Base-by-base conservation (phyloP, 2,329 filamentous ascomycete genomes). In the Pyrenophora graminea region DNA sequence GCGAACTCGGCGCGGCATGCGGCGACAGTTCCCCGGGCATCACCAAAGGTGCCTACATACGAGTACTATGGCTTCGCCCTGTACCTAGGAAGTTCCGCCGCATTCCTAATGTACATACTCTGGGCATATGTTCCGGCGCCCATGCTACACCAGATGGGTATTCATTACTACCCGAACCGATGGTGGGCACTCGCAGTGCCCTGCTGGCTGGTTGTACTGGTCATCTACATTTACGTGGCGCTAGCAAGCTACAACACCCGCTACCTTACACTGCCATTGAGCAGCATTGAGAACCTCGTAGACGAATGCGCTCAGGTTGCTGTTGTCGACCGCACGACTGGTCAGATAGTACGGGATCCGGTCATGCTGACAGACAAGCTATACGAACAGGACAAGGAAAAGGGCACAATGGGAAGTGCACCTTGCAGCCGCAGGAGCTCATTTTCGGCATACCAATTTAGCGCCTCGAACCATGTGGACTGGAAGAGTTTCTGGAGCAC, bases 1-100 rank as follows among this genome's bases (percentile, higher is more conserved):
- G 82, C 80, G 3, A 80, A 79, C 68, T 85, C 82, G 23, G 85
- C 81, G 48, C 79, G 77, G 42, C 80, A 78, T 63, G 82, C 78
- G 55, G 82, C 79, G 55, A 87, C 83, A 2, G 85, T 96, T 15
- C 90, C 92, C 5, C 88, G 91, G 48, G 92, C 91, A 1, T 88
- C 88, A 46, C 94, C 94, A 1, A 91, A 94, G 70, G 92, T 99
- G 2, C 94, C 94, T n/a, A 99, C 94, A 0, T 97, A 99, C 77
- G 94, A 99, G 72, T 99, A 97, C 83, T 97, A 97, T 73, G 94
- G 94, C 71, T 99, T 99, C 76, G 93, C 96, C 46, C 83, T 99
- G 42, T 97, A 99, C 77, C 82, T 99, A 33, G 90, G 93, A 69
- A 92, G 88, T 56, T 90, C 87, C 18, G 79, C 94, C 44, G 85